A percentile compares a stretch with the other conserved stretches of the same genome.
These are phyloP conservation scores for Bipolaris gigantea DNA, from an alignment of 2,329 filamentous ascomycete species.

Conservation along the genomic window DNA sequence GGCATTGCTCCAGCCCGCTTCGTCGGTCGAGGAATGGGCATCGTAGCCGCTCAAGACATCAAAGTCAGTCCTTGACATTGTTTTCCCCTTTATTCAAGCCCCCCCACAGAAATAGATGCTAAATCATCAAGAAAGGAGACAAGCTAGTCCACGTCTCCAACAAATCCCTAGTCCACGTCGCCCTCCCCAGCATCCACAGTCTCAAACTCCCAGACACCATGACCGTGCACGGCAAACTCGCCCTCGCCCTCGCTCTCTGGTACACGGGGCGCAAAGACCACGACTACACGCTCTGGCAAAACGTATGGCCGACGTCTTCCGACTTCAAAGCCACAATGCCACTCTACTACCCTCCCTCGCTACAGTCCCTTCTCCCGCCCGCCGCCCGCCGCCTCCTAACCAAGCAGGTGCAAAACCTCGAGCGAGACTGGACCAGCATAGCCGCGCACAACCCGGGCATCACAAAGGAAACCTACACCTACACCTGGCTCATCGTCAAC, in stretches of 20 bases:
- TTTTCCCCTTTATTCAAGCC: neutral
- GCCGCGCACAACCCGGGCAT: constrained; percentile 48
- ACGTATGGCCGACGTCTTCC: constrained; percentile 64
- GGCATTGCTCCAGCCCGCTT: constrained; percentile 69
- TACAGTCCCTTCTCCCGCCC: constrained; percentile 47
- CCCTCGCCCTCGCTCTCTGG: constrained; percentile 64
- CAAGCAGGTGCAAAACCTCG: constrained; percentile 59
- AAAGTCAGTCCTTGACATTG: constrained; percentile 53
- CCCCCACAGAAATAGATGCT: constrained; percentile 2
- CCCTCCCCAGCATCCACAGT: constrained; percentile 56
- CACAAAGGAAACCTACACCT: constrained; percentile 51
- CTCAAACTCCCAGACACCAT: constrained; percentile 56
- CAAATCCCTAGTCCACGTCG: constrained; percentile 64
- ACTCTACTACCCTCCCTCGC: constrained; percentile 54
- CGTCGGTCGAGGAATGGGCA: constrained; percentile 73
- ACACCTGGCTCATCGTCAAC: constrained; percentile 64
- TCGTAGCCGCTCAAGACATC: constrained; percentile 69
- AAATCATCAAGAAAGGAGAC: constrained; percentile 57
- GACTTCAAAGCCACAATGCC: constrained; percentile 64
- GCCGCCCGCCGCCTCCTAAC: constrained; percentile 50
- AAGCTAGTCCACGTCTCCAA: constrained; percentile 66
- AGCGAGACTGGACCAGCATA: constrained; percentile 55
- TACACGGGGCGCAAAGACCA: constrained; percentile 46
- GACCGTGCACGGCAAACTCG: constrained; percentile 71
- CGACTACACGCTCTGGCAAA: constrained; percentile 60